Evolutionary conservation across 2,329 filamentous ascomycete genomes (phyloP), one percentile per base, ranked within the genome.

Genomic region (Aspergillus niger): DNA sequence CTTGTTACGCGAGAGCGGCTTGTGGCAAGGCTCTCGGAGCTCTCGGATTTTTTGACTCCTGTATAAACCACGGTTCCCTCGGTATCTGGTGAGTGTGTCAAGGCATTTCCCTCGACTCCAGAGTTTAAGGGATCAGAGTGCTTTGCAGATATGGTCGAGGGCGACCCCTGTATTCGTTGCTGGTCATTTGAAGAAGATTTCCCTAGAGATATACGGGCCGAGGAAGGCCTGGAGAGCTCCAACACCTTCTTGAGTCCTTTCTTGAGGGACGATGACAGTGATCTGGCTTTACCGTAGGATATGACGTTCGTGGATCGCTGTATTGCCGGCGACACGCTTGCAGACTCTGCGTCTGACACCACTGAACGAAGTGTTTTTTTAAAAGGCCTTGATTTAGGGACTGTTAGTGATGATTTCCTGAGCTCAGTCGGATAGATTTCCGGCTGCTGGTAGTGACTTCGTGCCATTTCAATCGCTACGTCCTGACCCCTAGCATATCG

Each of bases 1-100:
- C 80, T 82, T 13, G 79, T 81, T n/a, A 80, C 78, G 28, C 80
- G 77, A 32, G 80, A 81, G 32, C 68, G 69, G 8, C 71, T 73
- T 3, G 73, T 76, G 44, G 67, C 70, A 30, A 74, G 57, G 50
- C 74, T 79, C 39, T 73, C 72, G 20, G 65, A 69, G 59, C 72
- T 77, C 55, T 64, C 71, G 47, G 66, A 69, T 24, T 58, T 65
- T 15, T 64, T 63, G 26, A 75, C 57, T 5, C 67, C 67, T 26
- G 60, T 67, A 38, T 67, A 55, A 17, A 60, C 59, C 55, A 60
- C 61, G 7, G 55, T 38, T 3, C 8, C 47, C n/a, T 17, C 38
- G 17, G 38, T 48, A 11, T 47, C 53, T 8, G 47, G 38, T 8
- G 44, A n/a, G 5, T 28, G 51, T 11, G 54, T 22, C 17, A 10